Base-by-base conservation (phyloP, 1,284 basidiomycete genomes). In the Pterulicium gracile region DNA sequence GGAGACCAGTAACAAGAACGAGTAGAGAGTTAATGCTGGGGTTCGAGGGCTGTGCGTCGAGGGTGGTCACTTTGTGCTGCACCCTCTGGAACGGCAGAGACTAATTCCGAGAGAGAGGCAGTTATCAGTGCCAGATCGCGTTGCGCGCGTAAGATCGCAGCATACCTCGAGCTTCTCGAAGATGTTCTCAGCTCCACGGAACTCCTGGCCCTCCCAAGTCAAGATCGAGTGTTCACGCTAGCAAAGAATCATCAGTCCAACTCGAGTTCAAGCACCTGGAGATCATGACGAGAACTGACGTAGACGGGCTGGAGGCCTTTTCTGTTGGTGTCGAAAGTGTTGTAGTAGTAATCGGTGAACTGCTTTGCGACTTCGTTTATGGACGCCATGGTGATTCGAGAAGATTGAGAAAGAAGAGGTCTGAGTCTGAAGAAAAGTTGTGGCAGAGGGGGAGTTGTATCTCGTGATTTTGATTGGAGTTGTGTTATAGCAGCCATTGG, bases 151-250 rank as follows among this genome's bases (percentile, higher is more conserved):
- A 47, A 20, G 42, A 36, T n/a, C 18, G 21, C 24, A 23, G 20
- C 70, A 51, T 60, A 93, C 91, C 47, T 67, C 69, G 45, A 98
- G 73, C 67, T 97, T 96, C 59, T 87, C 80, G n/a, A 75, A 60
- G 62, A 97, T 95, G 19, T 56, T 59, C 0, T 46, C 24, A 0
- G 59, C 66, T 21, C 94, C 90, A 50, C 76, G 69, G 52, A 82
- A 67, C 46, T 73, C 80, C 24, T 61, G 51, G 18, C 78, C 77
- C 68, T 98, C 94, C 67, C 81, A 98, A 7, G 86, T 81, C 57
- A 98, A 70, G 90, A 96, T 97, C 18, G 94, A 98, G 45, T 62
- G 51, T 22, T 73, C 69, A 52, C 93, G 79, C 95, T 98, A 60
- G 18, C 51, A 43, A 43, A 46, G 51, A 51, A 52, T 36, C 47